Evolutionary conservation across 257 asterid species (phyloP), one percentile per base, ranked within the genome.

Genomic region (Fraxinus americana): DNA sequence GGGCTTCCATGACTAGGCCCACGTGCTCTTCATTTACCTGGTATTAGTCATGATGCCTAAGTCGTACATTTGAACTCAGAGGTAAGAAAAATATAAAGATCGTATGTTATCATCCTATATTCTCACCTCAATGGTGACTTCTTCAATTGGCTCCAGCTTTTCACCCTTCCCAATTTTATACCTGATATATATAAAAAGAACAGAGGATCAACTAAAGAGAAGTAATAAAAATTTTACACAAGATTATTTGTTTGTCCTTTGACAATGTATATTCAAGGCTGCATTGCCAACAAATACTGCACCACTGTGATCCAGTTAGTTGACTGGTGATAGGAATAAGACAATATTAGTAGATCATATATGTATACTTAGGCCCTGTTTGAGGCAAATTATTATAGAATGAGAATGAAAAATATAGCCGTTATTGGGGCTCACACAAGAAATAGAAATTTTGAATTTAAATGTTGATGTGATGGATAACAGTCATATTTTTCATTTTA

Each of bases 111-210:
- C 70, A 74, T 34, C 63, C 34, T 66, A 21, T 73, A 59, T 59
- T 82, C 82, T 73, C 71, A 92, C 99, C 96, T 96, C 99, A 75
- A 96, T 87, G n/a, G 97, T 96, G 69, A 96, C 98, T 92, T 96
- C 99, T 91, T 96, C 99, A 86, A 96, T 85, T 34, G 99, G 99
- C 89, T 96, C 99, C 73, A 93, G 89, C 90, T 93, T 93, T 83
- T 80, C 89, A 74, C 96, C 89, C 0, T 83, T 88, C 87, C 87
- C 97, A 70, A 43, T 81, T 84, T 96, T 96, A 83, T 96, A 96
- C 99, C 99, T 96, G 83, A 74, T 78, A 77, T 45, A 61, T 23
- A 76, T 23, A 67, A 19, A 76, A 21, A 21, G 29, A 59, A 59
- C 14, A 59, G 30, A 59, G 11, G 69, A 63, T 25, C 21, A 63